Conservation (phyloP, 2,329 filamentous ascomycete genomes). For the Penicillium sp. region DNA sequence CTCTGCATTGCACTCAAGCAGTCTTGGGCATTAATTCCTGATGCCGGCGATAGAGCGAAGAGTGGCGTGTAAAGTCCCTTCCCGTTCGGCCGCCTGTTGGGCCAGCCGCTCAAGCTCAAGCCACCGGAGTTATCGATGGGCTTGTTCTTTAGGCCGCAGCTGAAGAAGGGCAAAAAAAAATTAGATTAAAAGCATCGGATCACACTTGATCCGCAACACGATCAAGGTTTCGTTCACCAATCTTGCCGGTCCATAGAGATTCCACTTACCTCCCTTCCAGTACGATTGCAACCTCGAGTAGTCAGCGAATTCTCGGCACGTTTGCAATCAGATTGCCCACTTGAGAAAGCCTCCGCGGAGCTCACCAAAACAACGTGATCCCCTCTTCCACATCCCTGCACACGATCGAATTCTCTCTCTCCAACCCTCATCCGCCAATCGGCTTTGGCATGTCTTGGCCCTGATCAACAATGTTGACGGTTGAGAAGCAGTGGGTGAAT, state of each 20-base stretch:
- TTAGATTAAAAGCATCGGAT: no score
- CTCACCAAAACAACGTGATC: conserved; percentile 1
- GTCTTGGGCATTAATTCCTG: no score
- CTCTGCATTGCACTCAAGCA: no score
- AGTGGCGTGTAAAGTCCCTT: background rate
- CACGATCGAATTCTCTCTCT: background rate
- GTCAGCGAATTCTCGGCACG: background rate
- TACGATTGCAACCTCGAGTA: background rate
- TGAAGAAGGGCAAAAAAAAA: no score
- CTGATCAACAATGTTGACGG: conserved; percentile 39
- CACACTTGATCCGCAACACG: no score
- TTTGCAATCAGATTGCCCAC: background rate
- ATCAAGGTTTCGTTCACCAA: background rate
- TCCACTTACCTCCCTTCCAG: no score
- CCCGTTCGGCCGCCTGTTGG: background rate
- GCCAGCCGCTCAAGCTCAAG: no score
- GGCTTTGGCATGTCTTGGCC: conserved; percentile 28
- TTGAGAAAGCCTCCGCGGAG: background rate
- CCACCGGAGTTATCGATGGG: no score
- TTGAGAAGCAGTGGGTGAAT: conserved; percentile 60
- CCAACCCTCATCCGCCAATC: conserved; percentile 13
- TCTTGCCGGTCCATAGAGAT: background rate
- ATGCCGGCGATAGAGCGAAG: no score
- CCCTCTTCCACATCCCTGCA: conserved; percentile 4
- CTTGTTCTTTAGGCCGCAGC: no score